Base-by-base conservation (phyloP, 805 yeast genomes). In the Kodamaea lidongshanica region DNA sequence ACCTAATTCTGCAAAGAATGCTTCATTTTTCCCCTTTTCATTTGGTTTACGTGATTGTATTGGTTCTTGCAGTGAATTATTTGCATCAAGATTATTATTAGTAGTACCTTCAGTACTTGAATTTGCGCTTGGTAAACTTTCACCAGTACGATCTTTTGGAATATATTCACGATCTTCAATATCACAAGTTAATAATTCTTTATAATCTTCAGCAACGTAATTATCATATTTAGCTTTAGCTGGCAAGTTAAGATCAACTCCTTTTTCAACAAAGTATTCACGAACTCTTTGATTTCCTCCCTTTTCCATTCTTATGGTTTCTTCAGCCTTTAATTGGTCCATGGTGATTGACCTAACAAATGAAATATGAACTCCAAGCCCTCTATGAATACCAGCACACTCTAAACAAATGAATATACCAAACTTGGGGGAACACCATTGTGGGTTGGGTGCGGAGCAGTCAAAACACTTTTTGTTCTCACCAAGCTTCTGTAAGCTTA, bases 381-480 rank as follows among this genome's bases (percentile, higher is more conserved):
- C 94, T 56, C 95, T 72, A 56, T 92, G 99, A 34, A 81, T 67
- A 26, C 99, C 99, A 12, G 98, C 98, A 65, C 98, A 92, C 54
- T 92, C 99, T 23, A 92, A 71, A 58, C 98, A 92, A 51, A 92
- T 89, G 59, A 88, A 92, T 38, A 92, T 83, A 37, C 98, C 98
- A 60, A 89, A 87, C 58, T 92, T 92, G 20, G 97, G 97, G 9
- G 96, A 86, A 2, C 97, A 96, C 98, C 98, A 92, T 57, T 92
- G 98, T 7, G 98, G 98, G 54, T 88, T 89, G 36, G 95, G 95
- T 1, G 96, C 94, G 21, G 65, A 70, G 59, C 98, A 92, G 56
- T 92, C 98, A 56, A 86, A 81, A 59, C 98, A 92, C 55, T 75
- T 79, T 62, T 81, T 86, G 65, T 87, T 86, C 9, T 67, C 79